phyloP scores from a whole-genome alignment of 768 basidiomycete species.

The Xanthoconium purpureum region DNA sequence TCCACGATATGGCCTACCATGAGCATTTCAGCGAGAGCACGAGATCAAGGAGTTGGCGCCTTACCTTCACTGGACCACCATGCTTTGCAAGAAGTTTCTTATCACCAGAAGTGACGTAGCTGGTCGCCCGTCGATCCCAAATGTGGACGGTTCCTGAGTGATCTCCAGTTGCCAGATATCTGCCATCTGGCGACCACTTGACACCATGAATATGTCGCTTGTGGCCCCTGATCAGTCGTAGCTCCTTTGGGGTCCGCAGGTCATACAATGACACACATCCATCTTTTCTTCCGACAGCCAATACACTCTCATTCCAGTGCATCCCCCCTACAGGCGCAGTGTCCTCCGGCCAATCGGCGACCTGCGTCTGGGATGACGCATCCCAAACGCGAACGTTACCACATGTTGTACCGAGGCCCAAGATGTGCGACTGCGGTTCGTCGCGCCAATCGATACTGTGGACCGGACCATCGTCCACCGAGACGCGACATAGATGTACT shows the following conservation, averaged over 20 bases:
- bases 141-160: conserved; percentile 39
- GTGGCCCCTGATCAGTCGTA: conserved; percentile 30
- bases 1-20: conserved; percentile 66
- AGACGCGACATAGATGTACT: conserved; percentile 45
- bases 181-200: conserved; percentile 40
- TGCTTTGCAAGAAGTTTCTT: conserved; percentile 42
- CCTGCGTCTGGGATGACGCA: conserved; percentile 30
- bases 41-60: not conserved
- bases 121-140: conserved; percentile 42
- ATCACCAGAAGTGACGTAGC: conserved; percentile 29
- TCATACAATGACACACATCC: conserved; percentile 40
- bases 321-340: conserved; percentile 39
- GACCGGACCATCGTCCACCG: conserved; percentile 35
- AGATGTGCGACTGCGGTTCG: conserved; percentile 36
- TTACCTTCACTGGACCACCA: conserved; percentile 43
- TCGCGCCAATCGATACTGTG: conserved; percentile 53
- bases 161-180: conserved; percentile 41
- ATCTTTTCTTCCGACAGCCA: conserved; percentile 39
- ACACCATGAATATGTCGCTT: conserved; percentile 38
- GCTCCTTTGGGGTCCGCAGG: conserved; percentile 29
- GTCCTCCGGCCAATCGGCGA: conserved; percentile 35
- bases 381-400: conserved; percentile 59
- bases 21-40: not conserved
- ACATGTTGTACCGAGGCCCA: conserved; percentile 51
- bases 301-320: conserved; percentile 37